These are phyloP conservation scores for Amyloporia xantha DNA, from an alignment of 768 basidiomycete species.

Conservation along the genomic window DNA sequence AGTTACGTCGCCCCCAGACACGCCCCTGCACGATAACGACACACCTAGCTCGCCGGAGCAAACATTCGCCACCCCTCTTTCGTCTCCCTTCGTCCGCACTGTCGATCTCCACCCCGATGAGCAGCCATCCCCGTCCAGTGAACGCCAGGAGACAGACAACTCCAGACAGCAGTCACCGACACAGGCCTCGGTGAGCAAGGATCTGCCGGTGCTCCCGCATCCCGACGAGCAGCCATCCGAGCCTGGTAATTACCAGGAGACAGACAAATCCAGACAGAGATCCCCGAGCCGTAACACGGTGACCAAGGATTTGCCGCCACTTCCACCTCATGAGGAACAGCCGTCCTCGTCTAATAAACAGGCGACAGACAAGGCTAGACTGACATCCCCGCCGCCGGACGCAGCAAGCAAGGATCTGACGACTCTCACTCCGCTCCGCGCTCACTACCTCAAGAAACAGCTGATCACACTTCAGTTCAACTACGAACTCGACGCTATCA, in stretches of 20 bases:
- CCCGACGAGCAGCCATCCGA: too few relatives aligned
- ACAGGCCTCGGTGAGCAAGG: neutral
- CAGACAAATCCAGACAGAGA: too few relatives aligned
- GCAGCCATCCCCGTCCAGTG: neutral
- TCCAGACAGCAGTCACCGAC: neutral
- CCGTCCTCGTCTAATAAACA: neutral
- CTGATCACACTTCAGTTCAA: constrained; percentile 82
- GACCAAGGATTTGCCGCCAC: too few relatives aligned
- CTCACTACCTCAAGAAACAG: constrained; percentile 97
- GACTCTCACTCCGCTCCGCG: constrained; percentile 76
- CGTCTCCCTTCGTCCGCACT: constrained; percentile 2
- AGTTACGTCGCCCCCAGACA: neutral
- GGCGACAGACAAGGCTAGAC: too few relatives aligned
- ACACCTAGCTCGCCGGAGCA: constrained; percentile 5
- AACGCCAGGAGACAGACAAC: neutral
- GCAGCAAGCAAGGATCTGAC: neutral
- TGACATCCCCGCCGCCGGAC: neutral
- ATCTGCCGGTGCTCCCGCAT: constrained; percentile 53
- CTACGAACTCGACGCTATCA: constrained; percentile 68
- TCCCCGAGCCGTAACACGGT: too few relatives aligned
- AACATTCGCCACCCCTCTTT: constrained; percentile 13
- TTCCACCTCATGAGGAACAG: neutral
- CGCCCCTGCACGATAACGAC: constrained; percentile 8
- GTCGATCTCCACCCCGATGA: neutral
- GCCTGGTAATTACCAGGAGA: too few relatives aligned